These are phyloP conservation scores for Carex pumila DNA, from an alignment of 176 grass and related monocot species.

Conservation along the genomic window DNA sequence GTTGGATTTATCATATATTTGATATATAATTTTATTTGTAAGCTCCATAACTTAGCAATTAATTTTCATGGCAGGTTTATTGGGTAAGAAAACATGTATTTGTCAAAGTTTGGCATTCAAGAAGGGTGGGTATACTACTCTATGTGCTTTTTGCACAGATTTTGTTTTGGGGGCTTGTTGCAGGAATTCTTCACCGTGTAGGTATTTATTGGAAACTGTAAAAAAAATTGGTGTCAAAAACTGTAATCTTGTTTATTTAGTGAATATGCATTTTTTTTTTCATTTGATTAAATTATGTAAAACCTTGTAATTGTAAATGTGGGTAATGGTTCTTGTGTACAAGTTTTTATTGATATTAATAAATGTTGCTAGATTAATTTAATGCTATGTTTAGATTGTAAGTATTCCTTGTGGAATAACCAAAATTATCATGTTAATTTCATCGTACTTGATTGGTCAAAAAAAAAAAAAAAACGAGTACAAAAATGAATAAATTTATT, in stretches of 20 bases:
- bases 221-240: background rate
- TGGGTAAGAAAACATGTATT: slow-evolving; percentile 91
- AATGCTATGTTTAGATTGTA: too few species aligned
- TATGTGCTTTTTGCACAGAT: slow-evolving; percentile 84
- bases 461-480: too few species aligned
- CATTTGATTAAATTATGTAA: background rate
- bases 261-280: background rate
- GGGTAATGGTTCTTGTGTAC: background rate
- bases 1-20: background rate
- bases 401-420: too few species aligned
- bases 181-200: slow-evolving; percentile 55
- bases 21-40: background rate
- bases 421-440: too few species aligned
- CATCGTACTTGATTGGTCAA: too few species aligned
- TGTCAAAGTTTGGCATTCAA: slow-evolving; percentile 65
- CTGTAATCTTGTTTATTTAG: background rate
- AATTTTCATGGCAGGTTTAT: slow-evolving; percentile 53
- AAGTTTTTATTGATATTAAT: background rate
- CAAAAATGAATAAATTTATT: too few species aligned
- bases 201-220: slow-evolving; percentile 90
- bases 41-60: background rate
- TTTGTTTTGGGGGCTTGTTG: slow-evolving; percentile 68
- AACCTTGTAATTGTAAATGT: background rate
- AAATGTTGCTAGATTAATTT: background rate
- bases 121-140: slow-evolving; percentile 65